Percentiles rank a stretch among this genome's conserved stretches.
These are phyloP conservation scores for Stachybotrys echinatus DNA, from an alignment of 2,329 filamentous ascomycete genomes.

Conservation along the genomic window DNA sequence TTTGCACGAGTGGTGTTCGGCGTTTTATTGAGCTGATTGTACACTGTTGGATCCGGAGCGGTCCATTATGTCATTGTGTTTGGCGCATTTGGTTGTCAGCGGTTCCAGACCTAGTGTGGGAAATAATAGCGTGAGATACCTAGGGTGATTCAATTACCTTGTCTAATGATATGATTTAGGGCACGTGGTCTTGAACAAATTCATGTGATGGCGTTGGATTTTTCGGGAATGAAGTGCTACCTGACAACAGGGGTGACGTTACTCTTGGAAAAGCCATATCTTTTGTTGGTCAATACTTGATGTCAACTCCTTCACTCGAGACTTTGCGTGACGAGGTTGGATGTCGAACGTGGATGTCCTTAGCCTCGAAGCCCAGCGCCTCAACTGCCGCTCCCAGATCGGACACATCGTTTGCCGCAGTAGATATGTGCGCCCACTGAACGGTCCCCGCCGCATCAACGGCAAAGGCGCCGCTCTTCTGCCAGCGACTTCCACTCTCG, in stretches of 20 bases:
- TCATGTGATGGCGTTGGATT: too few species aligned
- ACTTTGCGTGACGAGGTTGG: not conserved
- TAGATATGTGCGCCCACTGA: slow-evolving; percentile 22
- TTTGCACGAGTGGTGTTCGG: not conserved
- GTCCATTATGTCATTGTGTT: not conserved
- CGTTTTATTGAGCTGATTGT: not conserved
- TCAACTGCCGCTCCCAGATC: slow-evolving; percentile 21
- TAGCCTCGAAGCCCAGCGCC: slow-evolving; percentile 12
- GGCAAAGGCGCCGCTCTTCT: slow-evolving; percentile 61
- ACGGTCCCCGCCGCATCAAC: slow-evolving; percentile 24
- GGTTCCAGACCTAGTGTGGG: not conserved
- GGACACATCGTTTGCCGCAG: slow-evolving; percentile 23
- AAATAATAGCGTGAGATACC: too few species aligned
- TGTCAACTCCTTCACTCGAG: not conserved
- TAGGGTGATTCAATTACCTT: too few species aligned
- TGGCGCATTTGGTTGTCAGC: not conserved
- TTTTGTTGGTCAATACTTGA: not conserved
- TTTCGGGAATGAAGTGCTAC: too few species aligned
- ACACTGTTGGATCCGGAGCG: too few species aligned
- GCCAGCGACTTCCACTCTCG: slow-evolving; percentile 64
- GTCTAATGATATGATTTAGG: too few species aligned
- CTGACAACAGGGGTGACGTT: too few species aligned
- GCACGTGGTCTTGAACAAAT: too few species aligned
- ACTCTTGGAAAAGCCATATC: too few species aligned
- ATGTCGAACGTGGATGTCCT: not conserved